Conservation (phyloP, 192 early-diverging fungal species). For the Gaertneriomyces sp. region DNA sequence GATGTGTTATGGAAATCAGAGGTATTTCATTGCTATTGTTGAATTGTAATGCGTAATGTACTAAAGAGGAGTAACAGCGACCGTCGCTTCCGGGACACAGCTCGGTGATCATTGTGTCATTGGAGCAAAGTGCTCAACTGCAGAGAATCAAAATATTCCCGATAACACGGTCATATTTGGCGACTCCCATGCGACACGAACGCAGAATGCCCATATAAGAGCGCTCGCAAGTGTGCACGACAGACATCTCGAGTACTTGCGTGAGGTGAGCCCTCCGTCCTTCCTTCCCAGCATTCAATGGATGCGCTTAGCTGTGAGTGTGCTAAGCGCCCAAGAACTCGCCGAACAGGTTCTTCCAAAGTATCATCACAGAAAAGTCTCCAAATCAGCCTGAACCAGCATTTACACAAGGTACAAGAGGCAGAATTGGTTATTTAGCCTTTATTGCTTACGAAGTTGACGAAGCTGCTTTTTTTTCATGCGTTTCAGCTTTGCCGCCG, state of each 20-base stretch:
- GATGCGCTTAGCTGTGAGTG: too few relatives aligned
- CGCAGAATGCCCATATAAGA: slow-evolving; percentile 42
- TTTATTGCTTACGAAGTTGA: slow-evolving; percentile 30
- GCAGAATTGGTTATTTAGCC: neutral
- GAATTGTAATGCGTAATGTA: too few relatives aligned
- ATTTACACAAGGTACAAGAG: too few relatives aligned
- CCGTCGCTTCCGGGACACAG: slow-evolving; percentile 50
- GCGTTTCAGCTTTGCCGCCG: slow-evolving; percentile 47
- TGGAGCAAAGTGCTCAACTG: slow-evolving; percentile 62
- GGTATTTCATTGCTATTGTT: slow-evolving; percentile 33
- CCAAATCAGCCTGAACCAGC: too few relatives aligned
- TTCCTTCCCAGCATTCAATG: too few relatives aligned
- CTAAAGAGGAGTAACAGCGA: slow-evolving; percentile 33
- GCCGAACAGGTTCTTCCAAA: too few relatives aligned
- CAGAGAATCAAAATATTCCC: slow-evolving; percentile 52
- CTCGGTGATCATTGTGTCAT: slow-evolving; percentile 70
- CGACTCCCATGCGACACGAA: slow-evolving; percentile 46
- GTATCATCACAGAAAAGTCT: too few relatives aligned
- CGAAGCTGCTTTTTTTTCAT: slow-evolving; percentile 54
- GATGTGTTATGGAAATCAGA: slow-evolving; percentile 63
- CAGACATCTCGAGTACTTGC: slow-evolving; percentile 70
- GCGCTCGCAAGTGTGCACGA: slow-evolving; percentile 54
- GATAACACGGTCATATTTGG: slow-evolving; percentile 71
- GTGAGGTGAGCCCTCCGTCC: slow-evolving; percentile 39
- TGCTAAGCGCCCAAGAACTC: too few relatives aligned